phyloP scores from a whole-genome alignment of 495 filamentous ascomycete genomes.

The Cairneyella variabilis region DNA sequence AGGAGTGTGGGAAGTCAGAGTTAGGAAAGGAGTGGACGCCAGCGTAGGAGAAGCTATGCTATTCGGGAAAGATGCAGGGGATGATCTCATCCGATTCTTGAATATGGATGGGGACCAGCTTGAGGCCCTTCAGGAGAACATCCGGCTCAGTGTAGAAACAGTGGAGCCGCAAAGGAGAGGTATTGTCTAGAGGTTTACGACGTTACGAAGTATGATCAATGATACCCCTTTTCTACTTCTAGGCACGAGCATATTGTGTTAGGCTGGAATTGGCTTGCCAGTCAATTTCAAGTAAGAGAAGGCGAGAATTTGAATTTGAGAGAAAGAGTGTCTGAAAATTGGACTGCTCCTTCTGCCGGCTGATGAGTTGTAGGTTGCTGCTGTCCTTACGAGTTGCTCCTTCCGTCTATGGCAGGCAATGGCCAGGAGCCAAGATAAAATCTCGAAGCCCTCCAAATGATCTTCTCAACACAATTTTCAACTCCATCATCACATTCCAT shows the following conservation, averaged over 20 bases:
- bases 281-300: no score
- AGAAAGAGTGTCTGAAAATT: no score
- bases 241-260: no score
- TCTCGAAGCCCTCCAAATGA: slow-evolving; percentile 7
- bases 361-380: no score
- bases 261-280: no score
- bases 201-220: background rate
- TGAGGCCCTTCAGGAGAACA: slow-evolving; percentile 54
- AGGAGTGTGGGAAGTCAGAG: slow-evolving; percentile 85
- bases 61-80: slow-evolving; percentile 60
- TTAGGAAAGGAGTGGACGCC: slow-evolving; percentile 68
- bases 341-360: no score
- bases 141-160: slow-evolving; percentile 47
- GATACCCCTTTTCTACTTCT: background rate
- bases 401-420: no score
- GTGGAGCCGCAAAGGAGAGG: slow-evolving; percentile 20
- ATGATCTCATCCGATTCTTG: slow-evolving; percentile 72
- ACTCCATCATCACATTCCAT: slow-evolving; percentile 10
- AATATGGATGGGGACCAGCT: slow-evolving; percentile 59
- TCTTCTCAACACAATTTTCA: background rate
- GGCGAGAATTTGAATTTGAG: no score
- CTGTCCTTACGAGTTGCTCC: slow-evolving; percentile 15
- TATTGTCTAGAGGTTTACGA: slow-evolving; percentile 1
- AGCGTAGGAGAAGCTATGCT: slow-evolving; percentile 73
- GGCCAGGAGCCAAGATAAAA: no score